These are phyloP conservation scores for Tolypocladium inflatum DNA, from an alignment of 2,329 filamentous ascomycete species.

Conservation along the genomic window DNA sequence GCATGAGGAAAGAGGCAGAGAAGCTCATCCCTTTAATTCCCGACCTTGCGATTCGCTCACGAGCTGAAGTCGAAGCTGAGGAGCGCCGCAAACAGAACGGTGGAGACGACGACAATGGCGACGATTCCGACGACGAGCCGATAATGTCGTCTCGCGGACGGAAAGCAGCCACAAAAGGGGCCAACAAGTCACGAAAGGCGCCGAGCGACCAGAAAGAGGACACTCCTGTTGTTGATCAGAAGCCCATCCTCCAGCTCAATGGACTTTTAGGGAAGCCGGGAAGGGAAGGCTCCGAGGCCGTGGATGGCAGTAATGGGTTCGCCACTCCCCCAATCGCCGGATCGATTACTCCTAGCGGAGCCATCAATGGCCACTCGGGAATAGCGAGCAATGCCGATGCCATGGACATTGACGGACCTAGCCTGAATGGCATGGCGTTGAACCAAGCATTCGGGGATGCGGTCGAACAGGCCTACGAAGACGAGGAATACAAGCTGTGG, in stretches of 20 bases:
- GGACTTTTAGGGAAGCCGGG: slow-evolving; percentile 48
- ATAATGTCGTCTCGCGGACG: slow-evolving; percentile 96
- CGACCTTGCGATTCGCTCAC: slow-evolving; percentile 79
- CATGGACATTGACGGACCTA: slow-evolving; percentile 79
- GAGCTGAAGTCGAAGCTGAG: slow-evolving; percentile 88
- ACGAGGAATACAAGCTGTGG: slow-evolving; percentile 97
- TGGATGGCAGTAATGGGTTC: slow-evolving; percentile 79
- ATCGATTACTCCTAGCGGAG: slow-evolving; percentile 62
- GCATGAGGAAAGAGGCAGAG: slow-evolving; percentile 96
- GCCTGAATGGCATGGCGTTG: slow-evolving; percentile 55
- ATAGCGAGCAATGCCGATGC: slow-evolving; percentile 68
- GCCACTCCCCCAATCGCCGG: slow-evolving; percentile 70
- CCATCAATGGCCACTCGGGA: slow-evolving; percentile 56
- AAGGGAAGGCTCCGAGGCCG: slow-evolving; percentile 65
- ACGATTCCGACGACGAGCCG: slow-evolving; percentile 93
- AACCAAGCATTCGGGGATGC: slow-evolving; percentile 55
- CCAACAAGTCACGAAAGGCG: slow-evolving; percentile 68
- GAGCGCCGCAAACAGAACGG: slow-evolving; percentile 79
- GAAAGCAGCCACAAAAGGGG: slow-evolving; percentile 69
- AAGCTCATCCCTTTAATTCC: slow-evolving; percentile 93
- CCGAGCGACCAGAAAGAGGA: slow-evolving; percentile 66
- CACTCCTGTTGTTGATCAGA: slow-evolving; percentile 67
- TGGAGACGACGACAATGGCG: slow-evolving; percentile 69
- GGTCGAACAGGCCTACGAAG: slow-evolving; percentile 69
- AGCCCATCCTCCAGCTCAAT: slow-evolving; percentile 61